phyloP scores from a whole-genome alignment of 805 yeast genomes.

The Candida coleopterorum region DNA sequence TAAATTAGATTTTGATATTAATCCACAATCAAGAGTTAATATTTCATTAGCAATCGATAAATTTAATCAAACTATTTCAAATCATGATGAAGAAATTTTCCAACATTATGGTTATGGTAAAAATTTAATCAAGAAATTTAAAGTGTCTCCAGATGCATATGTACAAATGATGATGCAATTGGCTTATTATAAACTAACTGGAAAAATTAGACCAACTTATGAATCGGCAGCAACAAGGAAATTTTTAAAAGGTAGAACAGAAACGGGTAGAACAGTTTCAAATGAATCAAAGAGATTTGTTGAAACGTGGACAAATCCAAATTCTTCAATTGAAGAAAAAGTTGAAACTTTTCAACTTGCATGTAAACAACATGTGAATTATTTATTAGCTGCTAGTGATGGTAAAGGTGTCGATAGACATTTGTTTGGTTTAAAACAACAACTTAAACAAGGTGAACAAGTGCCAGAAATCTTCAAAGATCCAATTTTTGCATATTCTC shows the following conservation, averaged over 20 bases:
- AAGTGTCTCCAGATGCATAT: conserved; percentile 89
- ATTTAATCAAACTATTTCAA: conserved; percentile 52
- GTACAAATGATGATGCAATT: conserved; percentile 88
- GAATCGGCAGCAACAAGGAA: conserved; percentile 94
- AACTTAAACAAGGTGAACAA: conserved; percentile 53
- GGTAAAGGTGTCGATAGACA: conserved; percentile 95
- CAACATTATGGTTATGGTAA: conserved; percentile 85
- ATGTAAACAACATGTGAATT: conserved; percentile 65
- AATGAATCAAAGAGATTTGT: conserved; percentile 66
- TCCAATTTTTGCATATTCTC: conserved; percentile 69
- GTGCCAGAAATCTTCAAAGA: conserved; percentile 70
- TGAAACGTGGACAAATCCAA: conserved; percentile 61
- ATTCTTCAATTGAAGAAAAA: conserved; percentile 50
- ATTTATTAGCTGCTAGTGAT: conserved; percentile 70
- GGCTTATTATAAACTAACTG: conserved; percentile 80
- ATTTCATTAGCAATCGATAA: conserved; percentile 53
- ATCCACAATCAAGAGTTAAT: conserved; percentile 44
- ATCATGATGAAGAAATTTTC: conserved; percentile 75
- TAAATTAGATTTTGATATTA: conserved; percentile 51
- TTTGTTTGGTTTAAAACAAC: conserved; percentile 78
- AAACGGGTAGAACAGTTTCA: conserved; percentile 84
- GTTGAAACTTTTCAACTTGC: conserved; percentile 68
- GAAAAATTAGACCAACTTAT: conserved; percentile 82
- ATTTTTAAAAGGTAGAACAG: conserved; percentile 88
- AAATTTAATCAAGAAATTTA: conserved; percentile 74